These are phyloP conservation scores for Lipomyces sp. DNA, from an alignment of 805 yeast genomes.

Conservation along the genomic window DNA sequence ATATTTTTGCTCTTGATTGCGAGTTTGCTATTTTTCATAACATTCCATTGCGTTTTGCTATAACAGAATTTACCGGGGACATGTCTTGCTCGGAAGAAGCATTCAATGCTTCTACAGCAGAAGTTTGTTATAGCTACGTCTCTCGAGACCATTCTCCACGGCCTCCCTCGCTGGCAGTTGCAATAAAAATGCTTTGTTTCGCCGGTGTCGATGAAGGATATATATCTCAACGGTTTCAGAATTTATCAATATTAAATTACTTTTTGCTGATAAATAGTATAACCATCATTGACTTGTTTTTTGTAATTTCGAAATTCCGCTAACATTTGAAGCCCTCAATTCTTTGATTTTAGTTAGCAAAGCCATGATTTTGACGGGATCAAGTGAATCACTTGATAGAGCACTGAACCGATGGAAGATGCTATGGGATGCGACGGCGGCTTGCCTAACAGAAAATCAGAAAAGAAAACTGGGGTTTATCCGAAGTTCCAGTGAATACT, in stretches of 20 bases:
- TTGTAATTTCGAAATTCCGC: too few species aligned
- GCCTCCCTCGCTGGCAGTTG: constrained; percentile 3
- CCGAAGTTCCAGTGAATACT: constrained; percentile 2
- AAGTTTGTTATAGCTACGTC: neutral
- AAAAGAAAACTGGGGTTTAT: neutral
- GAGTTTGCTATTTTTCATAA: constrained; percentile 12
- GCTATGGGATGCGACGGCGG: neutral
- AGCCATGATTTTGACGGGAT: neutral
- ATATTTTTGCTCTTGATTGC: constrained; percentile 2
- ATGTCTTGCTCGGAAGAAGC: constrained; percentile 5
- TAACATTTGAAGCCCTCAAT: too few species aligned
- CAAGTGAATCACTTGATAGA: neutral
- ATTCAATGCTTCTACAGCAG: constrained; percentile 7
- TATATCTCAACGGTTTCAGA: neutral
- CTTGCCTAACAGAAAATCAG: neutral
- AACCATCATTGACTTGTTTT: too few species aligned
- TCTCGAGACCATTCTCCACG: neutral
- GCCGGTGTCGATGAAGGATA: neutral
- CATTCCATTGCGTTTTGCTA: constrained; percentile 2
- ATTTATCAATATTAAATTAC: neutral
- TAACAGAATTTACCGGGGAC: constrained; percentile 7
- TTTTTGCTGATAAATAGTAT: constrained; percentile 1
- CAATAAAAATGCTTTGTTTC: neutral
- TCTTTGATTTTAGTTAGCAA: constrained; percentile 1
- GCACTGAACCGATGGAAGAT: constrained; percentile 6